These are phyloP conservation scores for Passalora sequoiae DNA, from an alignment of 2,329 filamentous ascomycete genomes.

Conservation along the genomic window DNA sequence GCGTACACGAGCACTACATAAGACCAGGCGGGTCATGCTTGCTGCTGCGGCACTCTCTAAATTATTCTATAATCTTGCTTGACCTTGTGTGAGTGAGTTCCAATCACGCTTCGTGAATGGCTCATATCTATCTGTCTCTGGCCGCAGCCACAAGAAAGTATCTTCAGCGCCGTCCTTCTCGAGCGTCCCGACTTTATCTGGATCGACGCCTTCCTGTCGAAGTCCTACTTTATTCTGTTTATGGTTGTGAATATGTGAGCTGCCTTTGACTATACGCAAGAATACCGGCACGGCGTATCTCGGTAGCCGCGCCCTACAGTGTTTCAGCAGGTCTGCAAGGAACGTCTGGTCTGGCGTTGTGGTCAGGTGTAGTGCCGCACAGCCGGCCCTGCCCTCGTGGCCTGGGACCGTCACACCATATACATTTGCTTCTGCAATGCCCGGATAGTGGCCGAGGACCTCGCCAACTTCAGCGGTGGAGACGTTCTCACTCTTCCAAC, in stretches of 20 bases:
- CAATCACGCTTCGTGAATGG: constrained; percentile 57
- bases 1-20: no score
- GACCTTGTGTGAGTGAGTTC: constrained; percentile 44
- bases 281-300: constrained; percentile 72
- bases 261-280: constrained; percentile 54
- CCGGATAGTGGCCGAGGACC: constrained; percentile 38
- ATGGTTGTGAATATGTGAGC: constrained; percentile 63
- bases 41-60: no score
- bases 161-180: constrained; percentile 40
- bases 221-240: constrained; percentile 74
- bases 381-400: constrained; percentile 49
- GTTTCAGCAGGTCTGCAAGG: constrained; percentile 54
- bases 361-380: constrained; percentile 51
- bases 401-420: constrained; percentile 44
- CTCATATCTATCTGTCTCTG: constrained; percentile 49
- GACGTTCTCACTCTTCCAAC: constrained; percentile 47
- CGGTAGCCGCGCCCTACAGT: constrained; percentile 58
- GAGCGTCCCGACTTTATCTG: constrained; percentile 45
- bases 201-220: constrained; percentile 63
- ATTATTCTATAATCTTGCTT: constrained; percentile 22
- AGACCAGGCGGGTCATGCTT: no score
- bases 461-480: constrained; percentile 44
- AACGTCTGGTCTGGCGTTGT: constrained; percentile 47
- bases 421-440: constrained; percentile 43
- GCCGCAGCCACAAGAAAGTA: constrained; percentile 47